Percentiles rank a stretch among this genome's conserved stretches.
Conservation (phyloP, 768 basidiomycete genomes). For the Russula abietina region DNA sequence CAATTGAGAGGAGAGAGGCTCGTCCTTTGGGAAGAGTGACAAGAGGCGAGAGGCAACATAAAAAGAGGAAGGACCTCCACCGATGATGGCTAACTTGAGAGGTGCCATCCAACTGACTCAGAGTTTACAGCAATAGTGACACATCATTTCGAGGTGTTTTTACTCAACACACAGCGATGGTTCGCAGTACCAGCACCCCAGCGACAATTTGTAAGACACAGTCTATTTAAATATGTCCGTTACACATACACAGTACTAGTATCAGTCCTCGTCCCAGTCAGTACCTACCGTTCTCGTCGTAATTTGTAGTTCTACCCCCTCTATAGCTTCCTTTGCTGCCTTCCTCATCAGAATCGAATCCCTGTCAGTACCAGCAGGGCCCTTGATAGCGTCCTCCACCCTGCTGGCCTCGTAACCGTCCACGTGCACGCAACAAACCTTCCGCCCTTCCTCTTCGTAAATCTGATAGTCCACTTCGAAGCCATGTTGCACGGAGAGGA, state of each 20-base stretch:
- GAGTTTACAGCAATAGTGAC: too few relatives aligned
- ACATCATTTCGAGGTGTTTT: too few relatives aligned
- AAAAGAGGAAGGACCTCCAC: slow-evolving; percentile 95
- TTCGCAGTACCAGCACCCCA: too few relatives aligned
- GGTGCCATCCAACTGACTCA: slow-evolving; percentile 24
- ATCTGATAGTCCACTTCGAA: slow-evolving; percentile 11
- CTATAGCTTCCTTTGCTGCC: slow-evolving; percentile 17
- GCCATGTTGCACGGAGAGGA: slow-evolving; percentile 12
- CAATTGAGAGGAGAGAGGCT: slow-evolving; percentile 35
- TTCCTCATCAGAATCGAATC: slow-evolving; percentile 6
- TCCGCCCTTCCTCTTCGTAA: slow-evolving; percentile 18
- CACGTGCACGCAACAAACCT: slow-evolving; percentile 13
- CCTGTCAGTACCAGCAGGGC: neutral
- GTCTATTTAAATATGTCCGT: too few relatives aligned
- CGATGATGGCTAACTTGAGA: slow-evolving; percentile 82
- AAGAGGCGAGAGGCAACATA: slow-evolving; percentile 88
- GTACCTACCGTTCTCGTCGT: neutral
- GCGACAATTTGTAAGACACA: too few relatives aligned
- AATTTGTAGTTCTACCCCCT: neutral
- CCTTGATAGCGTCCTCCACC: neutral
- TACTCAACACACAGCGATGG: too few relatives aligned
- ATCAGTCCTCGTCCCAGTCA: neutral
- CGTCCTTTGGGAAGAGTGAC: slow-evolving; percentile 45
- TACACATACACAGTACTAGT: too few relatives aligned
- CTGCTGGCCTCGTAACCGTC: slow-evolving; percentile 5